phyloP scores from a whole-genome alignment of 2,329 filamentous ascomycete species.

The Coniochaeta sp. region DNA sequence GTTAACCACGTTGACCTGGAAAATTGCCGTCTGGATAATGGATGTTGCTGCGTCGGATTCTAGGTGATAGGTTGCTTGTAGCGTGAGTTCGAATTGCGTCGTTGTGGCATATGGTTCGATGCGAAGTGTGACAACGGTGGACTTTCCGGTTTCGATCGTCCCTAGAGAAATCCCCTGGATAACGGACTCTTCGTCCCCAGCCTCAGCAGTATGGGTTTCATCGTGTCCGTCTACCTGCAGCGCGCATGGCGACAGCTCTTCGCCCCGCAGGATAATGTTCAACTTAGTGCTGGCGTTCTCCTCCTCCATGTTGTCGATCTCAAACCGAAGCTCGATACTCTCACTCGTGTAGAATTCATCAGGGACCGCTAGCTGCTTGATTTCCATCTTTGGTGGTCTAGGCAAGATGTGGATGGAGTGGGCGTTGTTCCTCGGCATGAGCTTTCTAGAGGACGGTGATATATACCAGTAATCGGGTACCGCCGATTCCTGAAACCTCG shows the following conservation, averaged over 20 bases:
- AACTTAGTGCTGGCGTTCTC: slow-evolving; percentile 66
- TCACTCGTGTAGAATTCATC: slow-evolving; percentile 85
- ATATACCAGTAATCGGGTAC: slow-evolving; percentile 43
- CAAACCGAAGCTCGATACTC: slow-evolving; percentile 57
- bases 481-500: slow-evolving; percentile 40
- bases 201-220: slow-evolving; percentile 10
- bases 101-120: slow-evolving; percentile 43
- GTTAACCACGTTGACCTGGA: slow-evolving; percentile 65
- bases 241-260: slow-evolving; percentile 38
- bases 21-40: slow-evolving; percentile 63
- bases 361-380: slow-evolving; percentile 54
- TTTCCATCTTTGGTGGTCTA: slow-evolving; percentile 84
- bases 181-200: slow-evolving; percentile 31
- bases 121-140: slow-evolving; percentile 34
- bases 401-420: slow-evolving; percentile 67
- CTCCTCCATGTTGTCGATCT: slow-evolving; percentile 75
- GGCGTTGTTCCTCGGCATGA: slow-evolving; percentile 39
- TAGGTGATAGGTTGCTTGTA: slow-evolving; percentile 72
- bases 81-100: slow-evolving; percentile 57
- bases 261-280: slow-evolving; percentile 59
- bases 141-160: slow-evolving; percentile 36
- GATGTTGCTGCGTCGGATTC: slow-evolving; percentile 72
- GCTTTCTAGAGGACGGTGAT: slow-evolving; percentile 32
- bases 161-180: slow-evolving; percentile 35
- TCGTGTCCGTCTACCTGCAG: slow-evolving; percentile 21